Conservation (phyloP, 148 eudicot species). For the Camellia lanceoleosa region DNA sequence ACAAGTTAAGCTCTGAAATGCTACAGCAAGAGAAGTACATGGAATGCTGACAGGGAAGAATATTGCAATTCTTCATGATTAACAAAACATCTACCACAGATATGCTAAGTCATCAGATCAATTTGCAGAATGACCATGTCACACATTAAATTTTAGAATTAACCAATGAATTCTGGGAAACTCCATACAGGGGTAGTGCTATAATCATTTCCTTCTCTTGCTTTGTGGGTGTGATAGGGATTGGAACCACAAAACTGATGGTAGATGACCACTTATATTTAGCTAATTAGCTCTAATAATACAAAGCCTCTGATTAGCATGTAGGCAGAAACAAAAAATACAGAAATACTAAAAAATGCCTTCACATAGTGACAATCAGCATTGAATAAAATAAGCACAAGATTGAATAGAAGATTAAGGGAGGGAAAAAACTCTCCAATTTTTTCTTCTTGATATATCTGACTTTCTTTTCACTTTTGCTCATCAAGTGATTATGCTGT, state of each 20-base stretch:
- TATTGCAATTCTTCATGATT: neutral
- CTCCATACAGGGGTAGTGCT: neutral
- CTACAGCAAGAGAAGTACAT: neutral
- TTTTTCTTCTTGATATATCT: no score
- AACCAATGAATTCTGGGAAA: neutral
- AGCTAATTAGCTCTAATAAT: neutral
- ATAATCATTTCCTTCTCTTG: neutral
- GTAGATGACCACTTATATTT: neutral
- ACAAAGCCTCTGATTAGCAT: neutral
- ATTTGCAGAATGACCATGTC: neutral
- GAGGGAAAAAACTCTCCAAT: neutral
- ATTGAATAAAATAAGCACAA: neutral
- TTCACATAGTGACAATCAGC: neutral
- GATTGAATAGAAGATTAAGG: neutral
- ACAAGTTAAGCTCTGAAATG: slow-evolving; percentile 14
- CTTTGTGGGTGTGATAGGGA: neutral
- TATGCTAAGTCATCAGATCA: neutral
- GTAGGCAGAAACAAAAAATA: neutral
- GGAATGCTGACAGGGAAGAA: neutral
- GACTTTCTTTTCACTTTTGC: no score
- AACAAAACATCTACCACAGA: neutral
- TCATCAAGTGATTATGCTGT: no score
- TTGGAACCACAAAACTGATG: neutral
- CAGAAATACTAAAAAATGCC: neutral
- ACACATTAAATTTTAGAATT: neutral